Evolutionary conservation across 1,139 yeast genomes (phyloP), one percentile per base, ranked within the genome.

Genomic region (Suhomyces ambrosiae): DNA sequence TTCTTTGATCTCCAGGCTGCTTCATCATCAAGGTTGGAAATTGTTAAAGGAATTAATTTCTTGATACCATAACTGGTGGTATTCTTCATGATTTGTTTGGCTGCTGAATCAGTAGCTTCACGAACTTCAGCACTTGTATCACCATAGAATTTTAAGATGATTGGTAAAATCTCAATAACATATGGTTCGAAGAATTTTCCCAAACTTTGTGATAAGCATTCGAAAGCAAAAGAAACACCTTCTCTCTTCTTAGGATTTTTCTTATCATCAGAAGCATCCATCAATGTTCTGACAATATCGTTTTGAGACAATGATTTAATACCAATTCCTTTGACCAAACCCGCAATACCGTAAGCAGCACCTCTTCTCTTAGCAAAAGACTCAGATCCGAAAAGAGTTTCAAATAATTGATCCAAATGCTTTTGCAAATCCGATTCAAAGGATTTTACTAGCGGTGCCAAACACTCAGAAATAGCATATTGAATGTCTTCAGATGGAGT

Each of bases 1-100:
- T 90, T 88, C 64, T 92, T 92, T 2, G 96, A 82, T 67, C 99
- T 79, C 99, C 99, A 92, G 1, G 95, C 86, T 41, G 84, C 82
- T 47, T 88, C 95, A 53, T 88, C 95, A 52, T 89, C 95, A 52
- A 92, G 72, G 49, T 87, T 88, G 24, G 82, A 79, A 41, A 92
- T 79, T 1, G 97, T 95, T 44, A 90, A 74, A 0, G 98, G 99
- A 59, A 92, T 89, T 58, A 92, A 74, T 52, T 85, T 83, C 59
- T 86, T 87, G 41, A 92, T 87, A 63, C 98, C 98, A 60, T 71
- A 92, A 48, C 95, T 83, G 4, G 97, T 89, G 7, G 98, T 87
- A 52, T 82, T 79, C 42, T 84, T 79, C 99, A 92, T 94, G 47
- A 94, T 86, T 36, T 79, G 79, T 52, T 86, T 79, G 1, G 97